Evolutionary conservation across 2,329 filamentous ascomycete species (phyloP), one percentile per base, ranked within the genome.

Genomic region (Cladophialophora exuberans): DNA sequence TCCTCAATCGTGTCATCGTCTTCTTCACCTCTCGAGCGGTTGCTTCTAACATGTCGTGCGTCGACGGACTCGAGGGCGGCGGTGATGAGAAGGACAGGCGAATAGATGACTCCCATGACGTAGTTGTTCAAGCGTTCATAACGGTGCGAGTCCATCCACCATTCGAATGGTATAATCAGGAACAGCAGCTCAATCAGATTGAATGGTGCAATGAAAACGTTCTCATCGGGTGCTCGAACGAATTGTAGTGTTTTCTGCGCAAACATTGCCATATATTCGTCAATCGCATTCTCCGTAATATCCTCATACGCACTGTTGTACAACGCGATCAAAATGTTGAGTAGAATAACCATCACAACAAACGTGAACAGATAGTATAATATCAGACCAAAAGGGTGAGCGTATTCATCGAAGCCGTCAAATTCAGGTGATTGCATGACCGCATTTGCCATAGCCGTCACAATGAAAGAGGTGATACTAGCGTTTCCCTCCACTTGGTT

Each of bases 361-460:
- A 99, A 99, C 15, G 93, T 96, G 72, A 97, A 99, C 69, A 95
- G 83, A 76, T 99, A 99, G 77, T 99, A 99, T 7, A 99, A 85
- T 26, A 97, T 89, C 46, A 96, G 83, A 6, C 94, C 94, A 70
- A 97, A 99, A 0, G 94, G 94, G 10, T 89, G 91, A 18, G 88
- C 89, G 69, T 97, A 99, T 20, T 86, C 82, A 62, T 97, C 91
- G 67, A 97, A 97, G 0, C 87, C 89, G 4, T 81, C 78, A 58
- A 99, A 97, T 62, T 97, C 92, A 0, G 94, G 94, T 45, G 85
- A 89, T 69, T 92, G 88, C 85, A 99, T 90, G 50, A 99, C 82
- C 4, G 89, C 90, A 65, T 96, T 97, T 18, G 89, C 84, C 67
- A 94, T 88, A 33, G 83, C 82, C 17, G 83, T 78, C 35, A 70